A percentile compares a stretch with the other conserved stretches of the same genome.
These are phyloP conservation scores for Scheffersomyces segobiensis DNA, from an alignment of 1,139 yeast species.

Conservation along the genomic window DNA sequence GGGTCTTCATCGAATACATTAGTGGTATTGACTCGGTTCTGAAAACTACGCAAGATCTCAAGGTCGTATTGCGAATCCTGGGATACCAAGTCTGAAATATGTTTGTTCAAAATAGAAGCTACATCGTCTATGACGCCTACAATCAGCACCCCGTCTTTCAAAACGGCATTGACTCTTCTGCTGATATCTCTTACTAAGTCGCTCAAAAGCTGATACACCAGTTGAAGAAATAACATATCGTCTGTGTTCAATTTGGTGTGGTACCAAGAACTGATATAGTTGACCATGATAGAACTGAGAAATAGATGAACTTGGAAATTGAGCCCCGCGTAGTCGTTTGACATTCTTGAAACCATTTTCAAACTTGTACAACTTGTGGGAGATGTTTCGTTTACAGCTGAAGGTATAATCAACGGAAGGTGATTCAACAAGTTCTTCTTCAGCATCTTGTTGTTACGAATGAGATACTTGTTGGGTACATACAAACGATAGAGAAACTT, in stretches of 20 bases:
- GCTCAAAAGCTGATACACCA: conserved; percentile 32
- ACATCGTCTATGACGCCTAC: conserved; percentile 25
- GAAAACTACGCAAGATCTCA: conserved; percentile 4
- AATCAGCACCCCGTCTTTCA: conserved; percentile 10
- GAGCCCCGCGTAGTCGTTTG: conserved; percentile 15
- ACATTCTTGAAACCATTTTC: conserved; percentile 2
- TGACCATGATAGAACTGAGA: conserved; percentile 32
- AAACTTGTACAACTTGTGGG: background rate
- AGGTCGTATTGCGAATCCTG: conserved; percentile 7
- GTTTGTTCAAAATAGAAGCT: conserved; percentile 27
- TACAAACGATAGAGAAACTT: conserved; percentile 34
- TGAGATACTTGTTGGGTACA: conserved; percentile 33
- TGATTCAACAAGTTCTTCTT: conserved; percentile 25
- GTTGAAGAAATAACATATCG: conserved; percentile 33
- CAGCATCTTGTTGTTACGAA: conserved; percentile 26
- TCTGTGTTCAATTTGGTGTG: conserved; percentile 39
- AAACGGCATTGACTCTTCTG: conserved; percentile 18
- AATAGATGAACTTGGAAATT: conserved; percentile 42
- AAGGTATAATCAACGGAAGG: conserved; percentile 26
- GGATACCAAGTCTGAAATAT: conserved; percentile 22
- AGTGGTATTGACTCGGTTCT: background rate
- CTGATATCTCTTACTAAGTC: conserved; percentile 29
- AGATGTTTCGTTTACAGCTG: conserved; percentile 13
- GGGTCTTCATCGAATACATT: conserved; percentile 5
- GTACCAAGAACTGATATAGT: conserved; percentile 44